These are phyloP conservation scores for Acacia melanoxylon DNA, from an alignment of 306 rosid species.

Conservation along the genomic window DNA sequence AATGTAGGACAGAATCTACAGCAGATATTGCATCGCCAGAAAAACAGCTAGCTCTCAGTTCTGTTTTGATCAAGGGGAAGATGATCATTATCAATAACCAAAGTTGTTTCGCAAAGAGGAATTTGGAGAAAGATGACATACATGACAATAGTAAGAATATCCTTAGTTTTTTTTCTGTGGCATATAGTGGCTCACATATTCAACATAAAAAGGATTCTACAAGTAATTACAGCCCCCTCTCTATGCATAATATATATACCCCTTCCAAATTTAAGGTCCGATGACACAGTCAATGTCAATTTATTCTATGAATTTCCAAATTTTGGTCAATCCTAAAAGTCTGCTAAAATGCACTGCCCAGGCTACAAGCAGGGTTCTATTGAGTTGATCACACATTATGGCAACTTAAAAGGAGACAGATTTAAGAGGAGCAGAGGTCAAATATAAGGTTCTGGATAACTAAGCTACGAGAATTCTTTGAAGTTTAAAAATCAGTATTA, in stretches of 20 bases:
- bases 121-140: slow-evolving; percentile 5
- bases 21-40: slow-evolving; percentile 57
- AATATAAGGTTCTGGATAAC: neutral
- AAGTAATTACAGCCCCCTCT: neutral
- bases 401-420: neutral
- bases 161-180: neutral
- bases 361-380: neutral
- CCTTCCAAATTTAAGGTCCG: neutral
- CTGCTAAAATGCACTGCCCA: neutral
- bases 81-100: slow-evolving; percentile 63
- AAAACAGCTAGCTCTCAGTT: slow-evolving; percentile 45
- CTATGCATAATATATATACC: neutral
- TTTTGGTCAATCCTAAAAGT: neutral
- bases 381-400: neutral
- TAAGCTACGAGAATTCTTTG: neutral
- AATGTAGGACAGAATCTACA: slow-evolving; percentile 46
- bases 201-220: neutral
- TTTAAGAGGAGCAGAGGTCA: neutral
- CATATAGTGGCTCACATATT: neutral
- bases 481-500: neutral
- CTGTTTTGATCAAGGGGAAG: slow-evolving; percentile 62
- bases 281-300: neutral
- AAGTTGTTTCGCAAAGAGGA: slow-evolving; percentile 27
- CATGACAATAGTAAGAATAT: neutral
- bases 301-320: neutral